A percentile compares a stretch with the other conserved stretches of the same genome.
Evolutionary conservation across 129 eudicot genomes (phyloP).

Genomic region (Tanacetum coccineum): DNA sequence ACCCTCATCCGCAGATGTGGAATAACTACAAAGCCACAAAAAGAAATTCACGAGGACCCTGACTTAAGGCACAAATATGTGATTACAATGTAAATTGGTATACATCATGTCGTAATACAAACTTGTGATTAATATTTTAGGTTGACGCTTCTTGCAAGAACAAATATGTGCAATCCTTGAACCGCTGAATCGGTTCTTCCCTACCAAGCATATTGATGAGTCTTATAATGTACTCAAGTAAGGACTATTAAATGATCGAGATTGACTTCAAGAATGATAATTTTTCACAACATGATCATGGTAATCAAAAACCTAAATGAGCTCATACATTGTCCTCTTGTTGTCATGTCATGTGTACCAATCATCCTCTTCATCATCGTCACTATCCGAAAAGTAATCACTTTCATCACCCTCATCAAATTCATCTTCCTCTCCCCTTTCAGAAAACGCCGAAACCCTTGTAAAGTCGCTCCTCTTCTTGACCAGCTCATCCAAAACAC

Average conservation of each 20-base stretch:
- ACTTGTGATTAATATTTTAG: background rate
- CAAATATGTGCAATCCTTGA: background rate
- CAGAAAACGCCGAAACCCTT: slow-evolving; percentile 48
- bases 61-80: background rate
- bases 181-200: background rate
- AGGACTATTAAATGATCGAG: background rate
- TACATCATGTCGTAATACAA: no score
- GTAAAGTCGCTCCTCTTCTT: slow-evolving; percentile 28
- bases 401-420: slow-evolving; percentile 27
- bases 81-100: background rate
- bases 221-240: background rate
- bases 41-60: background rate
- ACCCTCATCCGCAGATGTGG: no score
- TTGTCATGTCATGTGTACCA: slow-evolving; percentile 17
- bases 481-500: slow-evolving; percentile 51
- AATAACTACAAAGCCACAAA: background rate
- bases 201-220: background rate
- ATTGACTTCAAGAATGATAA: background rate
- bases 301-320: no score
- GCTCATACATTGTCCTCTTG: no score
- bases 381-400: slow-evolving; percentile 57
- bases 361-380: slow-evolving; percentile 50
- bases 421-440: slow-evolving; percentile 42
- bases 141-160: background rate
- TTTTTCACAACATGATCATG: no score